Evolutionary conservation across 2,329 filamentous ascomycete species (phyloP), one percentile per base, ranked within the genome.

Genomic region (Pseudogymnoascus sp.): DNA sequence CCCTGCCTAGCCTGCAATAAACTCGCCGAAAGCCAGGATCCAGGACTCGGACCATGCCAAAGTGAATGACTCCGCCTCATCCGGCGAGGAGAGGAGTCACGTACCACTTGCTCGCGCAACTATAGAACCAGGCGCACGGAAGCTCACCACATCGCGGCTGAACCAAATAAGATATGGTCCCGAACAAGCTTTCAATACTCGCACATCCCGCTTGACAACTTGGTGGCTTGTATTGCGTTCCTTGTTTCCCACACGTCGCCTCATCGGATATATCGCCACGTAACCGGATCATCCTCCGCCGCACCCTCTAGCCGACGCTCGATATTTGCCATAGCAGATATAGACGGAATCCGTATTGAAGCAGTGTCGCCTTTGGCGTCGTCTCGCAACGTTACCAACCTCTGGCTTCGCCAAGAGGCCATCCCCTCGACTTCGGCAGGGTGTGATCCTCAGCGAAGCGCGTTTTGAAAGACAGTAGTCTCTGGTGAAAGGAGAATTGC

Each of bases 1-100:
- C 28, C 15, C 47, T 53, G 6, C 15, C 28, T 53, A 53, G 28
- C 47, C 28, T 53, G 9, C 28, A 53, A 53, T 53, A 53, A 53
- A 53, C 11, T 14, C 47, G 28, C 47, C 47, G 28, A 53, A 53
- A 53, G 47, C 47, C 28, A 53, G 47, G 28, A 53, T 18, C 28
- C 28, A 53, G 47, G 47, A 53, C 12, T 35, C 47, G n/a, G 47
- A 14, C 47, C 47, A 53, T 53, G 47, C 15, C 47, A 53, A 53
- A 18, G 47, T 53, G 47, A 53, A 53, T 20, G 47, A 53, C 47
- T 53, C 47, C 47, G 47, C 47, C 47, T 53, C 47, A 35, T 35
- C 47, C 47, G 28, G 28, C 47, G 47, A 53, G 47, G 47, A 53
- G 28, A 53, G 28, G 47, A 53, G 47, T 35, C 47, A 53, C 47